These are phyloP conservation scores for Phytophthora europaea DNA, from an alignment of 352 stramenopile species.

Conservation along the genomic window DNA sequence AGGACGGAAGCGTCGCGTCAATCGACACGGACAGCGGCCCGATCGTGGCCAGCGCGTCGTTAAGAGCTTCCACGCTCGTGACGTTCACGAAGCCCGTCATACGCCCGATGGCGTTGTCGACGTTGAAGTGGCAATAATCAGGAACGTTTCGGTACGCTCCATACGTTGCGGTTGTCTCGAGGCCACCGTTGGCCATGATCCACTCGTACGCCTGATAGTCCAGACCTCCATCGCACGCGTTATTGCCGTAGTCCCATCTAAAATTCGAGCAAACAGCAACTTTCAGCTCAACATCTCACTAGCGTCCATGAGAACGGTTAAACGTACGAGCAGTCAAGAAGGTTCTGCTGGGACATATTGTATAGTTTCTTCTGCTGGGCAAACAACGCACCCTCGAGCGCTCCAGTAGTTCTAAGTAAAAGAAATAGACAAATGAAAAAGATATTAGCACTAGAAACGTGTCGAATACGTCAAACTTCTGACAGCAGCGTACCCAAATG, in stretches of 20 bases:
- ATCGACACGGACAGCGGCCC: conserved; percentile 92
- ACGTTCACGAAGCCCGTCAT: conserved; percentile 89
- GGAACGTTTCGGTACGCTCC: conserved; percentile 89
- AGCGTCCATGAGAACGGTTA: neutral
- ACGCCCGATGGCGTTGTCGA: conserved; percentile 69
- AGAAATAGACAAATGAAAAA: neutral
- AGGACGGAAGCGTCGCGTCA: conserved; percentile 83
- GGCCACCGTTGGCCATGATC: conserved; percentile 85
- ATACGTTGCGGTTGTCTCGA: conserved; percentile 88
- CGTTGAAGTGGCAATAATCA: conserved; percentile 92
- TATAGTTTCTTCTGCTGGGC: conserved; percentile 77
- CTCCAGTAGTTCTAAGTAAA: conserved; percentile 73
- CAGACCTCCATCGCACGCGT: conserved; percentile 89
- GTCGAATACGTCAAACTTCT: neutral
- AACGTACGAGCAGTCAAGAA: conserved; percentile 91
- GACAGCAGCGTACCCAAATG: conserved; percentile 71
- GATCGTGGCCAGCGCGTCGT: conserved; percentile 82
- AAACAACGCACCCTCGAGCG: conserved; percentile 83
- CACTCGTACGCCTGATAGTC: conserved; percentile 93
- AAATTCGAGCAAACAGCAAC: conserved; percentile 8
- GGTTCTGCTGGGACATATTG: conserved; percentile 91
- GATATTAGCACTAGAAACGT: neutral
- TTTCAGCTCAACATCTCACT: conserved; percentile 2
- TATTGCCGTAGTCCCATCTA: conserved; percentile 93
- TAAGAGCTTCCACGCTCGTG: conserved; percentile 77